Percentiles rank a stretch among this genome's conserved stretches.
These are phyloP conservation scores for Neoboletus subvelutipes DNA, from an alignment of 768 basidiomycete genomes.

Conservation along the genomic window DNA sequence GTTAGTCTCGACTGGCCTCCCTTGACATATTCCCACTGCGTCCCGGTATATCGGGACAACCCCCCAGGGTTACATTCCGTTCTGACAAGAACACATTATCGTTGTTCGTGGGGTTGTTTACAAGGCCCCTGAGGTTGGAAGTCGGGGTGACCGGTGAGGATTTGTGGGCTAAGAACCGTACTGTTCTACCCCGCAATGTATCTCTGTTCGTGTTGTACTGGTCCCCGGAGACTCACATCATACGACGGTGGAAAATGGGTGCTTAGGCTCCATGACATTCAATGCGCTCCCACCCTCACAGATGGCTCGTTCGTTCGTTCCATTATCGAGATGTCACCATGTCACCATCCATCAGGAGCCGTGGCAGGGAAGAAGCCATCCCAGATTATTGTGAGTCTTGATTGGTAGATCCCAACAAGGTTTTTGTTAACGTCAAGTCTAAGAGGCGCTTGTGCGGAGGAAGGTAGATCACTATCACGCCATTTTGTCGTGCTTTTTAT, in stretches of 20 bases:
- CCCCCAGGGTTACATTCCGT: not conserved
- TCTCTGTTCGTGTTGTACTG: not conserved
- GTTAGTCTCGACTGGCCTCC: not conserved
- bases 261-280: not conserved
- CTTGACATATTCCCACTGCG: not conserved
- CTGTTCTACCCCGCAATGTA: not conserved
- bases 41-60: not conserved
- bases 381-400: not conserved
- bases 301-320: not conserved
- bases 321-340: not conserved
- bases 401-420: not conserved
- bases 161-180: not conserved
- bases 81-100: not conserved
- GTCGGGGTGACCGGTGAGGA: not conserved
- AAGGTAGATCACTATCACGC: not conserved
- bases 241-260: not conserved
- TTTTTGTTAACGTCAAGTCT: not conserved
- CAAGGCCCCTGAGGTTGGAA: not conserved
- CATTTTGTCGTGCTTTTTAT: not conserved
- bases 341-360: not conserved
- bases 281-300: not conserved
- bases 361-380: not conserved
- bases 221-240: not conserved
- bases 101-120: not conserved
- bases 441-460: constrained; percentile 11